Percentiles rank a stretch among this genome's conserved stretches.
phyloP scores from a whole-genome alignment of 495 filamentous ascomycete species.

The Parmelia sp. region DNA sequence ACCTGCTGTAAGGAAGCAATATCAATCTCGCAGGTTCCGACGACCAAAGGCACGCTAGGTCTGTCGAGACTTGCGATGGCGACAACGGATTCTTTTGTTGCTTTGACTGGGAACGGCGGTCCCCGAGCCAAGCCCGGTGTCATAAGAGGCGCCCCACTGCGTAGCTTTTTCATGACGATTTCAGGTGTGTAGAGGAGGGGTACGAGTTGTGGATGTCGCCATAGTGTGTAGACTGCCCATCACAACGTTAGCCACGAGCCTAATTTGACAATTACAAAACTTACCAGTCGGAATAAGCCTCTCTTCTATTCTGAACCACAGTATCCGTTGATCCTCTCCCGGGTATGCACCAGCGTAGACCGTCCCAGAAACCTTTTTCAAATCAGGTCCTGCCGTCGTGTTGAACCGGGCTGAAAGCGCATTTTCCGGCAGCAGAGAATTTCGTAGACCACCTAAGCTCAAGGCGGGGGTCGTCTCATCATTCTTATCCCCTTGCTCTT shows the following conservation, averaged over 20 bases:
- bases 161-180: constrained; percentile 58
- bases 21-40: constrained; percentile 64
- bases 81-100: constrained; percentile 56
- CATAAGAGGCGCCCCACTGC: constrained; percentile 66
- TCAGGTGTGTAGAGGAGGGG: constrained; percentile 59
- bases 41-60: constrained; percentile 56
- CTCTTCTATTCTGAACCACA: constrained; percentile 66
- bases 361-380: constrained; percentile 57
- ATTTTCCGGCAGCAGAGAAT: constrained; percentile 60
- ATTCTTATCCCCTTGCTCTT: constrained; percentile 30
- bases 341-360: constrained; percentile 58
- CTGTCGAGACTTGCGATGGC: constrained; percentile 59
- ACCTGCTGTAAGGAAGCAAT: constrained; percentile 52
- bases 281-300: constrained; percentile 53
- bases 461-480: constrained; percentile 36
- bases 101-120: constrained; percentile 58
- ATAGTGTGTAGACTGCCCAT: constrained; percentile 39
- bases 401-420: constrained; percentile 59
- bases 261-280: background rate
- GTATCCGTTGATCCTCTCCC: constrained; percentile 53
- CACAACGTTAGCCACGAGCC: background rate
- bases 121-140: constrained; percentile 63
- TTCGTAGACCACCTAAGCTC: constrained; percentile 51
- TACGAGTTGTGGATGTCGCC: constrained; percentile 47
- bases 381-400: constrained; percentile 60